Base-by-base conservation (phyloP, 768 basidiomycete species). In the Podaxis sp. region DNA sequence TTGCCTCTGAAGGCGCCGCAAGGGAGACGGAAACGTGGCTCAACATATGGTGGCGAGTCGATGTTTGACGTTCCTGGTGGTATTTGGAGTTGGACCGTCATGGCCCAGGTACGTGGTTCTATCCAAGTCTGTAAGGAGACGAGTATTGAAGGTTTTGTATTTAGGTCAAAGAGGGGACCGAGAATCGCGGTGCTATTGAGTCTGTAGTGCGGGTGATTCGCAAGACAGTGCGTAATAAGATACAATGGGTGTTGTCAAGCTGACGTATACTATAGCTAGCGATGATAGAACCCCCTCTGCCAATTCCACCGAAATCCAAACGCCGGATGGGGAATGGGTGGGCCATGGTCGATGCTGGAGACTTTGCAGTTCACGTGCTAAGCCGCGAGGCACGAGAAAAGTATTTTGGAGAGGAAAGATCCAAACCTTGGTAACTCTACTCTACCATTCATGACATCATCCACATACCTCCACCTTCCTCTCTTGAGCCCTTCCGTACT, bases 101-200 rank as follows among this genome's bases (percentile, higher is more conserved):
- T 87, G 62, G 91, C 87, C 3, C 90, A 93, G 79, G 91, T 88
- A 60, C 36, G 73, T 64, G 15, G 56, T 44, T 40, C 50, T 5
- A 37, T 62, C 28, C 7, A 15, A 33, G 7, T 64, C 36, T 24
- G 22, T 38, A 26, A 58, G 20, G 5, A 50, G 17, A 8, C 26
- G 65, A 59, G 58, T 64, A 64, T 20, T 46, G n/a, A n/a, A 46
- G n/a, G 46, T 46, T 22, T 53, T 59, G 30, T 56, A 64, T 20
- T 54, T 61, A 91, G 89, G 90, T 95, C 55, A 95, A 92, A 71
- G 89, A 92, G 67, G 92, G 92, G 8, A 90, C 90, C 6, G 91
- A 94, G 77, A 86, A 83, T 60, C 82, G 87, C 68, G 93, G 91
- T 5, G 84, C 87, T 1, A 87, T 94, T 60, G 90, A 93, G 69